phyloP scores from a whole-genome alignment of 768 basidiomycete genomes.

The Tephrocybe sp. region DNA sequence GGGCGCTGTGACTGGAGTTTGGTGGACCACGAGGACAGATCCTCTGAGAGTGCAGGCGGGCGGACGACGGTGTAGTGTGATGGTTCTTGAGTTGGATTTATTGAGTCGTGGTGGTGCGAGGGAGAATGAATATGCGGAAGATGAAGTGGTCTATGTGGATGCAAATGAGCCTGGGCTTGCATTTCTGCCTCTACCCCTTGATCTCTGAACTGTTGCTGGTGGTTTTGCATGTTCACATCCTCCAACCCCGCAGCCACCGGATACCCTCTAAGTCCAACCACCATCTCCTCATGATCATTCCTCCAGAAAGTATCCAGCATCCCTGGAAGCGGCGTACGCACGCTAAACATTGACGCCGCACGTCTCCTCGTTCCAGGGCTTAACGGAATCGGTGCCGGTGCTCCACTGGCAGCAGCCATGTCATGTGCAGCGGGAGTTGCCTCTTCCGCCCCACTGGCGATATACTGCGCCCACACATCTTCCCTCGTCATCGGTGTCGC shows the following conservation, averaged over 20 bases:
- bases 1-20: background rate
- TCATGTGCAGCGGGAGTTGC: too few relatives aligned
- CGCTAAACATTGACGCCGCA: conserved; percentile 4
- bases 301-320: background rate
- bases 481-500: background rate
- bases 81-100: background rate
- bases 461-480: background rate
- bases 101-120: too few relatives aligned
- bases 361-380: background rate
- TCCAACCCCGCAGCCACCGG: too few relatives aligned
- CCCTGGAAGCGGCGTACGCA: background rate
- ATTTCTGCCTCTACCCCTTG: too few relatives aligned
- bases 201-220: too few relatives aligned
- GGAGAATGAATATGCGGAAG: too few relatives aligned
- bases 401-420: background rate
- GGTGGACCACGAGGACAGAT: conserved; percentile 3
- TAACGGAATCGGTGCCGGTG: background rate
- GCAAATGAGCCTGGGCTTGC: too few relatives aligned
- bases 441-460: too few relatives aligned
- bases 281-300: background rate
- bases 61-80: background rate
- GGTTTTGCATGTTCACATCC: too few relatives aligned
- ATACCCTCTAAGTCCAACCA: too few relatives aligned
- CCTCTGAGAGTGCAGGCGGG: background rate
- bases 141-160: too few relatives aligned